Percentiles rank a stretch among this genome's conserved stretches.
Evolutionary conservation across 2,329 filamentous ascomycete species (phyloP).

Genomic region (Apiospora marii): DNA sequence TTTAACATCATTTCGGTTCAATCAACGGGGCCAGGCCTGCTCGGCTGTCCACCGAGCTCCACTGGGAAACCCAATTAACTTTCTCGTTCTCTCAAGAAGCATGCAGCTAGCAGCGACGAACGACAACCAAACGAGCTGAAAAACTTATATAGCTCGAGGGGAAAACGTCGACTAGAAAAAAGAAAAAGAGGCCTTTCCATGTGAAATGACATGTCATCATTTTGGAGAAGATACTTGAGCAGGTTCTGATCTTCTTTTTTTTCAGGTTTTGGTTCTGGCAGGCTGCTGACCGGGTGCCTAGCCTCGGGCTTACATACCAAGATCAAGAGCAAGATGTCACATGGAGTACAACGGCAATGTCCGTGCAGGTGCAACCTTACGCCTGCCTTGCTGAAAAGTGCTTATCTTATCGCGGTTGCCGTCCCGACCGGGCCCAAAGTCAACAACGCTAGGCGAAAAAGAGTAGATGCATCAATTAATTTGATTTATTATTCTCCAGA

Average conservation of each 20-base stretch:
- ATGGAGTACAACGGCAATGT: not conserved
- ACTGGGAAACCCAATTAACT: not conserved
- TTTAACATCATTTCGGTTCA: conserved; percentile 13
- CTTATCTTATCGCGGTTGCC: conserved; percentile 24
- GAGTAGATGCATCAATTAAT: conserved; percentile 12
- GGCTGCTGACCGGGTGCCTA: not conserved
- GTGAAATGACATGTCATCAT: not conserved
- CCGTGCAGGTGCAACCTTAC: not conserved
- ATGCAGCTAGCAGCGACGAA: not conserved
- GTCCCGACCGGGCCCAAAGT: conserved; percentile 3
- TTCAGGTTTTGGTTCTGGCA: not conserved
- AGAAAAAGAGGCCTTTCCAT: not conserved
- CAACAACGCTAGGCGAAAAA: not conserved
- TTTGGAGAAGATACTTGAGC: not conserved
- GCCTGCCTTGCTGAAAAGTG: not conserved
- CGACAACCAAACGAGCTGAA: not conserved
- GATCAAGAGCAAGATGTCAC: not conserved
- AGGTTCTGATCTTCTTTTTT: not conserved
- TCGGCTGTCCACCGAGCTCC: not conserved
- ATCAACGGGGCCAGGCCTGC: not conserved
- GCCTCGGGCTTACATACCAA: not conserved
- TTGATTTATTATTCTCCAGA: not conserved
- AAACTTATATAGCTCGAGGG: not conserved
- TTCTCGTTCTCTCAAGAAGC: not conserved
- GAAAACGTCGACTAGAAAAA: not conserved